A percentile compares a stretch with the other conserved stretches of the same genome.
phyloP scores from a whole-genome alignment of 768 basidiomycete species.

The Tricholomella constricta region DNA sequence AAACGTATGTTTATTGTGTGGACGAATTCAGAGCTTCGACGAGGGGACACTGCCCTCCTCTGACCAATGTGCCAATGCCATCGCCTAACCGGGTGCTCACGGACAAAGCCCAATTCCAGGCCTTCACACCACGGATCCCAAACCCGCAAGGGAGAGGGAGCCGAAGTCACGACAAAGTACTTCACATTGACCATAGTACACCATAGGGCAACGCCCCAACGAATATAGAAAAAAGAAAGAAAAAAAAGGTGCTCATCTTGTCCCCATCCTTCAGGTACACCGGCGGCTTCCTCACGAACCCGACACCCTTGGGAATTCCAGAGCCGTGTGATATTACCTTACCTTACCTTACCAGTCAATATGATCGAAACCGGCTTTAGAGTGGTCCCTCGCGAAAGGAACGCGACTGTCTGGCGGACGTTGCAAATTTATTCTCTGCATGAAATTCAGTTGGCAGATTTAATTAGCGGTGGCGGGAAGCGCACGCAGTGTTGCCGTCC shows the following conservation, averaged over 20 bases:
- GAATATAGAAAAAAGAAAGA: too few species aligned
- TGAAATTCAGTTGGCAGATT: not conserved
- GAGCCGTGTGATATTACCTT: too few species aligned
- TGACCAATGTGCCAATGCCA: conserved; percentile 80
- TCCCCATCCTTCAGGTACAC: conserved; percentile 76
- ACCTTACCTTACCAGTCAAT: too few species aligned
- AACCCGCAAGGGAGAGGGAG: too few species aligned
- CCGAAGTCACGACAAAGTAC: too few species aligned
- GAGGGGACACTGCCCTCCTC: conserved; percentile 51
- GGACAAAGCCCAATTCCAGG: too few species aligned
- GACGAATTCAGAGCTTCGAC: conserved; percentile 46
- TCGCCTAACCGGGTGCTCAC: conserved; percentile 67
- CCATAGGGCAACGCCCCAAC: too few species aligned
- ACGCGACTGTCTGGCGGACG: conserved; percentile 74
- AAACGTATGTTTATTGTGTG: too few species aligned
- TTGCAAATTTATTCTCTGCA: conserved; percentile 79
- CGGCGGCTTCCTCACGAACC: conserved; percentile 73
- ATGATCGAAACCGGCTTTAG: conserved; percentile 81
- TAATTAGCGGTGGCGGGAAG: conserved; percentile 6
- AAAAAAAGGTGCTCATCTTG: conserved; percentile 61
- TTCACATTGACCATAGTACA: too few species aligned
- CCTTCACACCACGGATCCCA: too few species aligned
- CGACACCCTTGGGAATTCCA: conserved; percentile 83
- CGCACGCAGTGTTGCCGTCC: conserved; percentile 78
- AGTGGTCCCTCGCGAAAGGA: conserved; percentile 84